phyloP scores from a whole-genome alignment of 225 moss, liverwort and hornwort species.

The Neckera pumila region DNA sequence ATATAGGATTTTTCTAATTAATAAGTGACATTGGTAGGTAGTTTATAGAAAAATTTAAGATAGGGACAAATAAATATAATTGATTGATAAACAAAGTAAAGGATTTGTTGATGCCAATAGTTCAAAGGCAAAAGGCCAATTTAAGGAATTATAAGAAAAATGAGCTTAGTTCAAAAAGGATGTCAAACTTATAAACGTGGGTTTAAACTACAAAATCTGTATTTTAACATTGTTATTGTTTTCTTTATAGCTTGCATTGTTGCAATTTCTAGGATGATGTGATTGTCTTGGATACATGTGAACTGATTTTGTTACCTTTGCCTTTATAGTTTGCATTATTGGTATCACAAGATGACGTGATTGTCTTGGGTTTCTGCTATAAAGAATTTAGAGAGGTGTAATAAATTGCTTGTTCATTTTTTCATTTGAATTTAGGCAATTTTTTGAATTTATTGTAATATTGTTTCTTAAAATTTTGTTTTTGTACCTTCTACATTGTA shows the following conservation, averaged over 20 bases:
- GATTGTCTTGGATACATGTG: background rate
- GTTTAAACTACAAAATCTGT: background rate
- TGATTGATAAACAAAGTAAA: accelerated
- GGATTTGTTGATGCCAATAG: no score
- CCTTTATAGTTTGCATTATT: background rate
- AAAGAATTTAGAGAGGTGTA: no score
- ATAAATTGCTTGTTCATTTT: background rate
- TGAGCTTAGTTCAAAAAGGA: accelerated
- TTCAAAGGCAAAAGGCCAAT: background rate
- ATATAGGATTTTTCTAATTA: accelerated
- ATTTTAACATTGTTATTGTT: background rate
- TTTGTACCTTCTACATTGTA: background rate
- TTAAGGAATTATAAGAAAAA: background rate
- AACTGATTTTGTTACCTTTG: background rate
- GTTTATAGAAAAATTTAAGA: background rate
- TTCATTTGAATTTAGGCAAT: background rate
- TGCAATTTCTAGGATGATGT: background rate
- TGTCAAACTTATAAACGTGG: background rate
- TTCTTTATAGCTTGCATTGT: background rate
- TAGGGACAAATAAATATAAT: background rate
- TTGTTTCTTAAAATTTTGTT: accelerated
- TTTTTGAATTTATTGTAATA: accelerated
- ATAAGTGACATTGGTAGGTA: background rate
- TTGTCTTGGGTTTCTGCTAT: background rate
- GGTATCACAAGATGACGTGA: background rate